Percentiles rank a stretch among this genome's conserved stretches.
Evolutionary conservation across 2,329 filamentous ascomycete genomes (phyloP).

Genomic region (Neofusicoccum kwambonambiense): DNA sequence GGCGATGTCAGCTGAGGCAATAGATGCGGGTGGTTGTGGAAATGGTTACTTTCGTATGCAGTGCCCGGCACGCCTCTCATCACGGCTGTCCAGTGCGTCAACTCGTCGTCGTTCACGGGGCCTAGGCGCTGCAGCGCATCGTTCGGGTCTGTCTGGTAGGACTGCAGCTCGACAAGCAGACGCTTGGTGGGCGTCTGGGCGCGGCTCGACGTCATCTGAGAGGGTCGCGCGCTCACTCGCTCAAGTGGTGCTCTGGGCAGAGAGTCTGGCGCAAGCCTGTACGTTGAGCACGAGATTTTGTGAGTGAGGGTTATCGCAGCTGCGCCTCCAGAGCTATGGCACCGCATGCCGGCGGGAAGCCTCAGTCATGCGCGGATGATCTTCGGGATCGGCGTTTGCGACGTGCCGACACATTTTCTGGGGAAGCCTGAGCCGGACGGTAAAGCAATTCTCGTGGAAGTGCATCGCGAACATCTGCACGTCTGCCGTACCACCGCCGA

Average conservation of each 20-base stretch:
- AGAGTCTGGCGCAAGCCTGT: not conserved
- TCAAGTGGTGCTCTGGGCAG: not conserved
- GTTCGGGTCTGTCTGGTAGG: slow-evolving; percentile 56
- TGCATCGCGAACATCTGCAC: not conserved
- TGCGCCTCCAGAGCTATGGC: slow-evolving; percentile 6
- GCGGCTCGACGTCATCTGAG: not conserved
- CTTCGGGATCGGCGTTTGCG: slow-evolving; percentile 11
- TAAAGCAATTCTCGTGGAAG: slow-evolving; percentile 1
- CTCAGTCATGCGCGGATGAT: slow-evolving; percentile 11
- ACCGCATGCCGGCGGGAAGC: not conserved
- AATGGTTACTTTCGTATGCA: slow-evolving; percentile 56
- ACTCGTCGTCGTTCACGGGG: slow-evolving; percentile 56
- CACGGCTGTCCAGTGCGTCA: slow-evolving; percentile 61
- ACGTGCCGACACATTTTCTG: slow-evolving; percentile 13
- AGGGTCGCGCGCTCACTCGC: not conserved
- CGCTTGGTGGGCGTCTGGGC: slow-evolving; percentile 53
- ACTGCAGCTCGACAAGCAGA: slow-evolving; percentile 61
- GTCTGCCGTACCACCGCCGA: not conserved
- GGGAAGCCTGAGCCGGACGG: slow-evolving; percentile 3
- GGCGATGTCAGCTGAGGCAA: not conserved
- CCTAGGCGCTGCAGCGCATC: slow-evolving; percentile 57
- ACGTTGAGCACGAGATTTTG: not conserved
- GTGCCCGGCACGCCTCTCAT: slow-evolving; percentile 59
- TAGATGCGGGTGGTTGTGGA: not conserved
- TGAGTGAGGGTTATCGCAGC: not conserved